phyloP scores from a whole-genome alignment of 768 basidiomycete species.

The Leccinum sublutescens region DNA sequence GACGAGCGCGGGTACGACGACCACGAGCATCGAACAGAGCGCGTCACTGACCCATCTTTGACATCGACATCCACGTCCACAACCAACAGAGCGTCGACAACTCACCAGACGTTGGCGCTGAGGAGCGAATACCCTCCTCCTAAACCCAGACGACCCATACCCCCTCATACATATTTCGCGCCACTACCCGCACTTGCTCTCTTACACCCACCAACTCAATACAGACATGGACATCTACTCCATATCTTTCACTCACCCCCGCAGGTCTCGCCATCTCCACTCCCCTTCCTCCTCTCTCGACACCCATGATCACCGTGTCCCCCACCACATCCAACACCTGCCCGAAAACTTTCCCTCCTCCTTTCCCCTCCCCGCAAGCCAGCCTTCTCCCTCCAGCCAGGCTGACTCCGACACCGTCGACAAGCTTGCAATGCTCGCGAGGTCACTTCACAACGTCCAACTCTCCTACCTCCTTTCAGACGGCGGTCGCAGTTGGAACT shows the following conservation, averaged over 20 bases:
- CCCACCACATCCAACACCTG: conserved; percentile 38
- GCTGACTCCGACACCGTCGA: conserved; percentile 73
- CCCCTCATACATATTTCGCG: conserved; percentile 11
- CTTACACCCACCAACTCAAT: background rate
- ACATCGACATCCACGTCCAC: conserved; percentile 2
- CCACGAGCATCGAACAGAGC: conserved; percentile 17
- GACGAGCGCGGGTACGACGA: conserved; percentile 17
- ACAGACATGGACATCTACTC: conserved; percentile 87
- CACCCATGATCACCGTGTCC: conserved; percentile 49
- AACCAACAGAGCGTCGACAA: background rate
- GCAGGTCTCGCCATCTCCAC: conserved; percentile 64
- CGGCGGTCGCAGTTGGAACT: conserved; percentile 74
- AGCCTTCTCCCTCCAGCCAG: conserved; percentile 34
- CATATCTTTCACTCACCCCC: conserved; percentile 89
- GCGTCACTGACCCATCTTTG: conserved; percentile 16
- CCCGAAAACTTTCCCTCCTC: conserved; percentile 33
- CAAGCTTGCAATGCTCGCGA: conserved; percentile 76
- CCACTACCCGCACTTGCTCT: conserved; percentile 3
- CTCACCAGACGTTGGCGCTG: conserved; percentile 16
- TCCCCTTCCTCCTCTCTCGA: conserved; percentile 65
- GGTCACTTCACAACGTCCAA: conserved; percentile 79
- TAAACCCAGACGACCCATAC: conserved; percentile 24
- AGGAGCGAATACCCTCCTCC: conserved; percentile 29
- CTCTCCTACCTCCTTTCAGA: conserved; percentile 76
- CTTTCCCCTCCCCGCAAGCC: conserved; percentile 39